phyloP scores from a whole-genome alignment of 371 early-diverging fungal species.

The Mucor circinelloides region DNA sequence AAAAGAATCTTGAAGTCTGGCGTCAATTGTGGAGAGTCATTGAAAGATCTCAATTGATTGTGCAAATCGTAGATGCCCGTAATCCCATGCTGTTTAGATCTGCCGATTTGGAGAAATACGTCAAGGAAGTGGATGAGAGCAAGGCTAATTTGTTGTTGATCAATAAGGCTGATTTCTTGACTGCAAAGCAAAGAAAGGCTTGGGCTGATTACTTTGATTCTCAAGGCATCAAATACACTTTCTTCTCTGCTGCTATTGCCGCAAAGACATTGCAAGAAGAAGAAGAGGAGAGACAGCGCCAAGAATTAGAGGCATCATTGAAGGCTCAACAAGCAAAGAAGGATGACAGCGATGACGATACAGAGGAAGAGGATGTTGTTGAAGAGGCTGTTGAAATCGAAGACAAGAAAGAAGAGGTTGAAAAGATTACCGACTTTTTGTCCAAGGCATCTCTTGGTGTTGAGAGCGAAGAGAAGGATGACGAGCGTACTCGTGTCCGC shows the following conservation, averaged over 20 bases:
- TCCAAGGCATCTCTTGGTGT: conserved; percentile 14
- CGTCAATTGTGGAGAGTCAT: conserved; percentile 99
- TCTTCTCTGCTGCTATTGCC: conserved; percentile 86
- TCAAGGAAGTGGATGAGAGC: conserved; percentile 82
- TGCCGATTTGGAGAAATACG: conserved; percentile 91
- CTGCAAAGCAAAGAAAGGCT: conserved; percentile 55
- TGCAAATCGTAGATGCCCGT: conserved; percentile 99
- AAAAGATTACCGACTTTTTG: conserved; percentile 28
- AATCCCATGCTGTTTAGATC: conserved; percentile 96
- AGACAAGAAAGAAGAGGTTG: conserved; percentile 33
- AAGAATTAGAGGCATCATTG: conserved; percentile 40
- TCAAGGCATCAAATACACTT: conserved; percentile 81
- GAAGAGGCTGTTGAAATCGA: conserved; percentile 26
- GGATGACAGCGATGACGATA: conserved; percentile 19
- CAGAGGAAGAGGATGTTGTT: conserved; percentile 27
- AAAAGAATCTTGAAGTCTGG: conserved; percentile 99
- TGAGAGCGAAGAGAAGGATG: conserved; percentile 28
- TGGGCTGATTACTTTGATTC: conserved; percentile 94
- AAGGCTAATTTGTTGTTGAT: conserved; percentile 89
- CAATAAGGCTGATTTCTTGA: conserved; percentile 99
- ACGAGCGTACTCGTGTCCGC: conserved; percentile 48
- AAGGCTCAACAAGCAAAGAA: conserved; percentile 17
- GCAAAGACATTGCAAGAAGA: conserved; percentile 61
- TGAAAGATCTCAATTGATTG: conserved; percentile 95
- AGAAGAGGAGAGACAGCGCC: conserved; percentile 35